Base-by-base conservation (phyloP, 768 basidiomycete genomes). In the Leccinum aurantiacum region DNA sequence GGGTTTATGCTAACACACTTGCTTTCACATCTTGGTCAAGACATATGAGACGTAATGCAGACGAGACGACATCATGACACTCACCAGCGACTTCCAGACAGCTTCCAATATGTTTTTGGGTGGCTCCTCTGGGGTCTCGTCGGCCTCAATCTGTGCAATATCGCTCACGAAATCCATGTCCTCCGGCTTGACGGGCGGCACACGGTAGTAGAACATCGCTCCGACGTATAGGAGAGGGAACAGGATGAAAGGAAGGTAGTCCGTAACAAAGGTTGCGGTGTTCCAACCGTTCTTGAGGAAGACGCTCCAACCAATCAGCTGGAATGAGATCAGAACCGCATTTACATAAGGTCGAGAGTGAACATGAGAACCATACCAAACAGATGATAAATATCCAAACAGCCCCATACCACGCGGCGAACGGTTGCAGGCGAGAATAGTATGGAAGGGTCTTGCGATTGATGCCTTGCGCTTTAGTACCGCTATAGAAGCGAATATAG, bases 141-240 rank as follows among this genome's bases (percentile, higher is more conserved):
- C 85, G 0, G 87, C 87, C 67, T 87, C 87, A 50, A 91, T 87
- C 68, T 88, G 83, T 38, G 82, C 85, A 57, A 90, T 78, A 60
- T 87, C 84, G 5, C 81, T 79, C 47, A 86, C 75, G 69, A 95
- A 95, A 75, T 97, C 95, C 91, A 98, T 95, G 35, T 95, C 85
- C 19, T 80, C 68, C 0, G 86, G 63, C 33, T 56, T 64, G 47
- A 74, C 61, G 13, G 65, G 60, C 37, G 75, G 69, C 3, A 31
- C 1, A 44, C 62, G 58, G 47, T 71, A 62, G 70, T 78, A 80
- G 47, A 88, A 61, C 67, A 83, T 84, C 60, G 86, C 82, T n/a
- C 74, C 79, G 37, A 80, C 7, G 73, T 90, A 96, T 33, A 96
- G 69, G 52, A 94, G 54, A 19, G 92, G 91, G 84, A 94, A 93